phyloP scores from a whole-genome alignment of 1,284 basidiomycete species.

The Golubevia pallescens region DNA sequence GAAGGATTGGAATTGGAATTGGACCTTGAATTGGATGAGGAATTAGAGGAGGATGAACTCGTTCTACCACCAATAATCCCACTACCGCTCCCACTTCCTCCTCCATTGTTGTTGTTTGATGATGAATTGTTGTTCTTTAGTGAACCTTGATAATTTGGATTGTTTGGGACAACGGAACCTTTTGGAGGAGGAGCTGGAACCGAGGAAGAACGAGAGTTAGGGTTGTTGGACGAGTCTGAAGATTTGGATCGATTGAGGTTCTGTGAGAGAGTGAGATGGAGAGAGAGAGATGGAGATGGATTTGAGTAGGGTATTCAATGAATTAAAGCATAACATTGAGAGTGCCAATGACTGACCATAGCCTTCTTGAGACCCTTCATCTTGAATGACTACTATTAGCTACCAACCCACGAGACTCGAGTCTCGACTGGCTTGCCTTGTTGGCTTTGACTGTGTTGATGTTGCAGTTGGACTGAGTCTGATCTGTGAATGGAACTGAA shows the following conservation, averaged over 20 bases:
- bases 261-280: conserved; percentile 14
- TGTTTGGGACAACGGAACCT: conserved; percentile 37
- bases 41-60: neutral
- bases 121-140: conserved; percentile 35
- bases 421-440: too few relatives aligned
- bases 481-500: too few relatives aligned
- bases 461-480: too few relatives aligned
- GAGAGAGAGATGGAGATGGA: neutral
- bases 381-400: conserved; percentile 7
- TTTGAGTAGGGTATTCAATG: neutral
- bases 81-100: neutral
- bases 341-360: conserved; percentile 42
- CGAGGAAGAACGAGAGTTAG: too few relatives aligned
- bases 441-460: too few relatives aligned
- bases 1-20: conserved; percentile 11
- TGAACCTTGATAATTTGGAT: conserved; percentile 37
- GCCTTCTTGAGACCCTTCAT: conserved; percentile 65
- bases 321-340: too few relatives aligned
- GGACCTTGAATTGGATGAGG: conserved; percentile 13
- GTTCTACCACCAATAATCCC: neutral
- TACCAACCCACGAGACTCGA: conserved; percentile 4
- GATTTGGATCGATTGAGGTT: conserved; percentile 42
- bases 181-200: conserved; percentile 45
- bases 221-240: conserved; percentile 21
- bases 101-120: neutral